Base-by-base conservation (phyloP, 352 stramenopile genomes). In the Globisporangium echinulatum region DNA sequence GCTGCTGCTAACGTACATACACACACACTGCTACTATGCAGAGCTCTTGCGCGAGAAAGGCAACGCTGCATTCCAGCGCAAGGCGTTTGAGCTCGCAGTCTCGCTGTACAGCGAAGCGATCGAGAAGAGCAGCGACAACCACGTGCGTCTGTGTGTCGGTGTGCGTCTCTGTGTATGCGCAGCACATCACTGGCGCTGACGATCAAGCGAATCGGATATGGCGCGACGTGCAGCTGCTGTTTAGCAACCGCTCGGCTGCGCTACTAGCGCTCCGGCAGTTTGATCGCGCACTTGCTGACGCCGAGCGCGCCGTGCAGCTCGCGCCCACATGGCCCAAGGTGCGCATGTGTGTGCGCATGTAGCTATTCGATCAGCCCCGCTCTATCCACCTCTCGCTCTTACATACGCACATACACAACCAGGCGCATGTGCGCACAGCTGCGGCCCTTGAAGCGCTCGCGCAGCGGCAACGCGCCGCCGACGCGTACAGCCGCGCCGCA, bases 261-360 rank as follows among this genome's bases (percentile, higher is more conserved):
- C 71, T 70, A 19, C 80, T 88, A 17, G 84, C 90, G 25, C 79
- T 98, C 51, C 69, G 81, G 33, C 67, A 90, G 37, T 85, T 85
- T 11, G 46, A 77, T 8, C 66, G 77, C 14, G 90, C 95, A 15
- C 62, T 98, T 1, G 59, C 82, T 42, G 88, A 98, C 57, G 96
- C 96, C 0, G 66, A 94, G 37, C 54, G 57, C 10, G 82, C 94
- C 1, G 82, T 96, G 15, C 37, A 71, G n/a, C 56, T 97, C 0
- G 82, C 97, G 44, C 73, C 89, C 0, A 77, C 59, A 5, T 99
- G 97, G 82, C 58, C 86, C 40, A 99, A 99, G 77, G 70, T 69
- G 19, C 36, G 55, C 39, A 43, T 43, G 39, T 17, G 11, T 15
- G 11, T 48, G n/a, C 13, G 25, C 2, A 33, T 33, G 25, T 33